Evolutionary conservation across 176 grass and related monocot genomes (phyloP), one percentile per base, ranked within the genome.

Genomic region (Carex littledalei): DNA sequence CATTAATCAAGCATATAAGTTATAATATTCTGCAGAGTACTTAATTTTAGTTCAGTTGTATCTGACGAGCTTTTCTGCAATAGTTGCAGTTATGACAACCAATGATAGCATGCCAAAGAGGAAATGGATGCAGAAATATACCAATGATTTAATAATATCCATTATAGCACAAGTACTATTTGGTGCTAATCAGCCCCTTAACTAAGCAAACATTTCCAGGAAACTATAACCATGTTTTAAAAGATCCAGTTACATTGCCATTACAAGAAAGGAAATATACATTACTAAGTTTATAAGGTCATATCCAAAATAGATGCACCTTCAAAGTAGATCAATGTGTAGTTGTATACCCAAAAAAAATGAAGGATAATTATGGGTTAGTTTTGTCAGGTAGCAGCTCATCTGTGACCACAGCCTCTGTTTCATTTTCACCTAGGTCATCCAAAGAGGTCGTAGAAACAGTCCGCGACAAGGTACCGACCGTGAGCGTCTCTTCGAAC

Each of bases 401-500:
- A 11, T 93, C 91, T 17, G 87, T 87, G 5, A 85, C 57, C 8
- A 77, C 81, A 82, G 15, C 82, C 16, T 81, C 78, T 4, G 81
- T 84, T 15, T 85, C 81, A 82, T 6, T 87, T 31, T 82, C 76
- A 21, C 83, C 85, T 1, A 94, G 84, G 9, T 89, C 92, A 60
- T 98, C 95, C 65, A 94, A 74, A 0, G 95, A 95, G 3, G 85
- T 84, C 6, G 65, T 85, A 3, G 95, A 98, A 56, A 79, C 91
- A 10, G 93, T 93, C 35, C 88, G 89, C 0, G 93, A 95, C 81
- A 98, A 81, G 10, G 93, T 98, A 82, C 93, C 79, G 10, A 95
- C 80, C 3, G 93, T 98, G 69, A 90, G 84, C 0, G 95, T 94
- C 82, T 98, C 95, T 0, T 93, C 92, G 13, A 87, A 83, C 10